Conservation (phyloP, 768 basidiomycete species). For the Mrakia hoshinonis region DNA sequence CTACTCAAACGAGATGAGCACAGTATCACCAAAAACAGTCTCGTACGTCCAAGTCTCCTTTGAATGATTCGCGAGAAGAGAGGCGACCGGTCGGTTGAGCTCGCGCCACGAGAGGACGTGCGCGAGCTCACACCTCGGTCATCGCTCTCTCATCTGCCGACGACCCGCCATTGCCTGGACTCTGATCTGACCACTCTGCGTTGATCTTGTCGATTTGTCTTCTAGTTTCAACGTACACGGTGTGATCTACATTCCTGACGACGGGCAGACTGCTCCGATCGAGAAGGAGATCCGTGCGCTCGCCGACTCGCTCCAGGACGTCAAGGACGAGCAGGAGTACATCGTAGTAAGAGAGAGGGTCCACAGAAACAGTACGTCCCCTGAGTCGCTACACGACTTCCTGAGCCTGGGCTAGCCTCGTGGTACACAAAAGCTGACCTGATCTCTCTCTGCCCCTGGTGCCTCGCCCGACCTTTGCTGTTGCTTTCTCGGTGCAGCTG, state of each 20-base stretch:
- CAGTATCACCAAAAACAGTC: constrained; percentile 88
- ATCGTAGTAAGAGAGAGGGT: constrained; percentile 86
- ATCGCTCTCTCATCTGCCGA: neutral
- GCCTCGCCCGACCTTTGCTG: neutral
- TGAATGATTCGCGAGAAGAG: neutral
- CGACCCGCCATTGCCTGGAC: neutral
- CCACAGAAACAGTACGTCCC: constrained; percentile 84
- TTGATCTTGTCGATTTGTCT: neutral
- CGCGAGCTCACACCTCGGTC: neutral
- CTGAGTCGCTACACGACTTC: neutral
- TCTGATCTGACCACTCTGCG: neutral
- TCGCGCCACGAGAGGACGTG: neutral
- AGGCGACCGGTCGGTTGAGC: neutral
- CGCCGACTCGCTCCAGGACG: constrained; percentile 64
- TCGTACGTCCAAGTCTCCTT: constrained; percentile 50
- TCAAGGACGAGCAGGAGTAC: constrained; percentile 99
- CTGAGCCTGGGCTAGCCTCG: neutral
- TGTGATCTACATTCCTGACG: constrained; percentile 83
- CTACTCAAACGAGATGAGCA: constrained; percentile 98
- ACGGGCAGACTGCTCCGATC: constrained; percentile 79
- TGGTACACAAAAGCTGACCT: neutral
- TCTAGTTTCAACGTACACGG: constrained; percentile 95
- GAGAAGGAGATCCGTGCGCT: constrained; percentile 87
- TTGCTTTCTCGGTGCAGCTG: constrained; percentile 35
- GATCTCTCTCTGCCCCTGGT: neutral